Conservation (phyloP, 2,329 filamentous ascomycete genomes). For the Colletotrichum siamense region DNA sequence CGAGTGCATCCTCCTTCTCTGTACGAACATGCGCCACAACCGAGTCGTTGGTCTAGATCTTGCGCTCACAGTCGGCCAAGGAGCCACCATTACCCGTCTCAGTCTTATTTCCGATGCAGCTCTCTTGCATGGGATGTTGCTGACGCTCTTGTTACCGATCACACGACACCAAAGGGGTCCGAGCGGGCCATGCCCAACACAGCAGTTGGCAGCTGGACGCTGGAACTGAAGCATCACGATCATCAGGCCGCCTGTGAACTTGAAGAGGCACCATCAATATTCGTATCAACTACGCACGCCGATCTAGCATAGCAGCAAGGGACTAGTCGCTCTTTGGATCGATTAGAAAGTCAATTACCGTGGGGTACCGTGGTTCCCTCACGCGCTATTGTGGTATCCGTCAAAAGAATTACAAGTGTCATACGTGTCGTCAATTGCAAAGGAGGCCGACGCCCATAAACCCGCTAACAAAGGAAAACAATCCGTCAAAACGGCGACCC, state of each 20-base stretch:
- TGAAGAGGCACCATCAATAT: not conserved
- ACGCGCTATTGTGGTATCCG: conserved; percentile 9
- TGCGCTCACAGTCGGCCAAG: not conserved
- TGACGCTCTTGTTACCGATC: not conserved
- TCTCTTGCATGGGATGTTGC: not conserved
- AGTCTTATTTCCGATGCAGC: not conserved
- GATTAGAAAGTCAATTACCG: not conserved
- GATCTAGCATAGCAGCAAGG: not conserved
- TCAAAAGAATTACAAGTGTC: not conserved
- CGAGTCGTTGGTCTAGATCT: not conserved
- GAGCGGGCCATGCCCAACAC: not conserved
- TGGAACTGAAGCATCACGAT: not conserved
- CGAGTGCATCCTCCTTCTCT: not conserved
- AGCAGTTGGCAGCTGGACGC: not conserved
- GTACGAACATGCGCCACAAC: not conserved
- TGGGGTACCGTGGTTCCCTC: not conserved
- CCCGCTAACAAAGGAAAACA: not conserved
- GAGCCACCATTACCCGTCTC: not conserved
- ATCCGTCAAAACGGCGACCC: conserved; percentile 2
- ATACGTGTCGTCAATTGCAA: not conserved
- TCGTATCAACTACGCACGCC: not conserved
- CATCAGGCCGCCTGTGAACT: not conserved
- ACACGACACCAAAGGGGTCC: not conserved
- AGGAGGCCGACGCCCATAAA: not conserved
- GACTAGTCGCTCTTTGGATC: not conserved